Conservation (phyloP, 202 grass and related monocot species). For the Elaeis oleifera region DNA sequence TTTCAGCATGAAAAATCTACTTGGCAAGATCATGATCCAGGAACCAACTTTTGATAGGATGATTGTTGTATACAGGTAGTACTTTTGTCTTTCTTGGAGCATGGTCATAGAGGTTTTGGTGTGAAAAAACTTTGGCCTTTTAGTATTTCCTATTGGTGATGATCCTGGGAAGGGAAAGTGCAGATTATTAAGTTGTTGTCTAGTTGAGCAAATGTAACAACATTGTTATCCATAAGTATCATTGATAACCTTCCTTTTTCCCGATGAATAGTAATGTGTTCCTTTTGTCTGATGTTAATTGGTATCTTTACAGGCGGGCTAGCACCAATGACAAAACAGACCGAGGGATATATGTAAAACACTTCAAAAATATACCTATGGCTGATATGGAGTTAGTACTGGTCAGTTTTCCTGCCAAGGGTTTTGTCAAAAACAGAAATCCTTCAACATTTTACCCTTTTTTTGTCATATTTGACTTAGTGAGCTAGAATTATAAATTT, state of each 20-base stretch:
- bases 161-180: no score
- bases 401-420: conserved; percentile 35
- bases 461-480: conserved; percentile 7
- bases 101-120: no score
- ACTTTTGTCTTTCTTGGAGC: not conserved
- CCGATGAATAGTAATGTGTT: not conserved
- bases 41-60: conserved; percentile 98
- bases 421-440: conserved; percentile 1
- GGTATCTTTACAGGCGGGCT: conserved; percentile 48
- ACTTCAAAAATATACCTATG: conserved; percentile 97
- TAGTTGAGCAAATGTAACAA: no score
- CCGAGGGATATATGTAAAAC: conserved; percentile 86
- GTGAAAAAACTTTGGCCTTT: no score
- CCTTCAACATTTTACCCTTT: not conserved
- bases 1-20: conserved; percentile 58
- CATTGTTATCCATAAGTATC: no score
- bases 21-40: conserved; percentile 78
- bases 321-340: conserved; percentile 46
- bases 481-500: conserved; percentile 22
- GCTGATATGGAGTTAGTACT: conserved; percentile 99
- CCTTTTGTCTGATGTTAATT: conserved; percentile 5
- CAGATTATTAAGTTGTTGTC: no score
- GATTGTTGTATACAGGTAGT: conserved; percentile 95
- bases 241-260: not conserved
- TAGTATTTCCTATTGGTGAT: no score